These are phyloP conservation scores for Dendrocalamus sinicus DNA, from an alignment of 176 grass and related monocot genomes.

Conservation along the genomic window DNA sequence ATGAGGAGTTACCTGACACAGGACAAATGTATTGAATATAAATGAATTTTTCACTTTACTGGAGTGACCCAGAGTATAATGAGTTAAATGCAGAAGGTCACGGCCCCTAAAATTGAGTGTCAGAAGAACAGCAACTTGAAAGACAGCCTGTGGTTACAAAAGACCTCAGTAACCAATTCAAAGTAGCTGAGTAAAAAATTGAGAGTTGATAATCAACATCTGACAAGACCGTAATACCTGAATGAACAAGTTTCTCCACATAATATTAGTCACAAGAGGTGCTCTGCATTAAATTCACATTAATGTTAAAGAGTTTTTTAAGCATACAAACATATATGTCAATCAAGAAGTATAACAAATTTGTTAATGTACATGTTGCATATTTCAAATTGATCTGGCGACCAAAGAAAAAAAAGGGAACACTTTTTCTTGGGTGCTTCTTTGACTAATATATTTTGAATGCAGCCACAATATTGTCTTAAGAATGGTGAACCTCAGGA, in stretches of 20 bases:
- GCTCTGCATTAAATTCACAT: conserved; percentile 57
- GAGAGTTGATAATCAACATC: conserved; percentile 10
- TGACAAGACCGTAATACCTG: conserved; percentile 60
- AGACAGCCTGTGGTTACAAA: conserved; percentile 73
- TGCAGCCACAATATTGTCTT: background rate
- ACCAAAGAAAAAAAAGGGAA: background rate
- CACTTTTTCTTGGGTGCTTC: background rate
- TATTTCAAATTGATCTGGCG: background rate
- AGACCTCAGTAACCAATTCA: conserved; percentile 23
- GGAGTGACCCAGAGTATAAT: conserved; percentile 54
- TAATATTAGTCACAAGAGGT: conserved; percentile 91
- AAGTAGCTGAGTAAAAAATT: background rate
- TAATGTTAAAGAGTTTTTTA: conserved; percentile 26
- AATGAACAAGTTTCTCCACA: conserved; percentile 96
- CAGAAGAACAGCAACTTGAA: conserved; percentile 84
- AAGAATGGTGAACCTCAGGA: conserved; percentile 17
- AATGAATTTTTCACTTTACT: conserved; percentile 93
- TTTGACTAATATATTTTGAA: conserved; percentile 25
- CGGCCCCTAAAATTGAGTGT: conserved; percentile 76
- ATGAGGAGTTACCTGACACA: conserved; percentile 70
- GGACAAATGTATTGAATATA: conserved; percentile 96
- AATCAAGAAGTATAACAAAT: conserved; percentile 10
- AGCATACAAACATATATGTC: conserved; percentile 14
- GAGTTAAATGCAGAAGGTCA: conserved; percentile 64
- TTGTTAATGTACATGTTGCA: background rate